phyloP scores from a whole-genome alignment of 73 alveolate species.

The Paramecium octaurelia region DNA sequence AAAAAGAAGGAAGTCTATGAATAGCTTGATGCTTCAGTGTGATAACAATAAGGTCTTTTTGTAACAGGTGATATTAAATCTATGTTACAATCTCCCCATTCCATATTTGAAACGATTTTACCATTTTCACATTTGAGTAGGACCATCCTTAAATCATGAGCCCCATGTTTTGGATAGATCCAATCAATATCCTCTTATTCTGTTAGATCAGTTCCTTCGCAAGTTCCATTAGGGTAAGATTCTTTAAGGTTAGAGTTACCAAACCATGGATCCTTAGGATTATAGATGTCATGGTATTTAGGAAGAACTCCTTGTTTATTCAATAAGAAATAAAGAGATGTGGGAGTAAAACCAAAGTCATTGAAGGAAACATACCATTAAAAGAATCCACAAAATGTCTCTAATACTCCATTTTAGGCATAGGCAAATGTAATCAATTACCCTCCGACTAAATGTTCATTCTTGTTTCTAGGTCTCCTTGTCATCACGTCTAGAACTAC shows the following conservation, averaged over 20 bases:
- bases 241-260: neutral
- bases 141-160: constrained; percentile 17
- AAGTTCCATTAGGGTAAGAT: neutral
- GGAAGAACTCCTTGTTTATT: constrained; percentile 24
- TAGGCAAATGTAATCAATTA: neutral
- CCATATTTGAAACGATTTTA: constrained; percentile 21
- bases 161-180: neutral
- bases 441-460: neutral
- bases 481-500: constrained; percentile 86
- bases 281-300: neutral
- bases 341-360: constrained; percentile 28
- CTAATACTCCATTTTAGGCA: constrained; percentile 8
- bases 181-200: constrained; percentile 30
- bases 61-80: neutral
- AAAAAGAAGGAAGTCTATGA: constrained; percentile 19
- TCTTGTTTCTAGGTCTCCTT: constrained; percentile 81
- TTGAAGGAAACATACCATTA: neutral
- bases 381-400: neutral
- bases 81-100: constrained; percentile 47
- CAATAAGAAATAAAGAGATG: neutral
- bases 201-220: neutral
- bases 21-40: constrained; percentile 43
- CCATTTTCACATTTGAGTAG: constrained; percentile 26
- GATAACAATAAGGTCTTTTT: constrained; percentile 8
- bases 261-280: neutral